Evolutionary conservation across 2,329 filamentous ascomycete genomes (phyloP).

Genomic region (Botrytis porri): DNA sequence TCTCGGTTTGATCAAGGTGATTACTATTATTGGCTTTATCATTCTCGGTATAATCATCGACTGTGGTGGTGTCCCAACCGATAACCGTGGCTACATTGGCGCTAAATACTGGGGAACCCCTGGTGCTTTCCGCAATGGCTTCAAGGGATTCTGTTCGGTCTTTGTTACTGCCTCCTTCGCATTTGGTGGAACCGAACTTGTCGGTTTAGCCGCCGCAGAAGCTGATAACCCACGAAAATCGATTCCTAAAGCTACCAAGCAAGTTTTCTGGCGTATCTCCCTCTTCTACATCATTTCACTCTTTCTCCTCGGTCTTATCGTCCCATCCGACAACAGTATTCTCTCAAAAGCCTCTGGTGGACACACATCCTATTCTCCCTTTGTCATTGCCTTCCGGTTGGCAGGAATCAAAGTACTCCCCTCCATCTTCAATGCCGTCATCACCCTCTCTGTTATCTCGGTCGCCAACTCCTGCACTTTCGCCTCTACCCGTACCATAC

Average conservation of each 20-base stretch:
- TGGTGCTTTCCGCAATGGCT: conserved; percentile 75
- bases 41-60: conserved; percentile 75
- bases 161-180: conserved; percentile 70
- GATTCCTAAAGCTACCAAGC: conserved; percentile 82
- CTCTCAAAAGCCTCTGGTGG: conserved; percentile 60
- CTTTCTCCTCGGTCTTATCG: conserved; percentile 76
- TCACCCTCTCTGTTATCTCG: conserved; percentile 83
- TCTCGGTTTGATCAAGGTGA: conserved; percentile 81
- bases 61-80: conserved; percentile 53
- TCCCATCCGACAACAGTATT: conserved; percentile 64
- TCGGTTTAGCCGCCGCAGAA: conserved; percentile 74
- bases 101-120: conserved; percentile 76
- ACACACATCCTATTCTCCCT: conserved; percentile 74
- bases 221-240: conserved; percentile 75
- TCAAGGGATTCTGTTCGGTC: conserved; percentile 67
- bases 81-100: conserved; percentile 60
- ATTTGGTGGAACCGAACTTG: conserved; percentile 71
- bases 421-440: conserved; percentile 90
- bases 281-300: conserved; percentile 83
- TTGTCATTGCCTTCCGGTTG: conserved; percentile 86
- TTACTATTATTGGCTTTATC: conserved; percentile 83
- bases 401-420: conserved; percentile 79
- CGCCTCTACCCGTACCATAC: conserved; percentile 84
- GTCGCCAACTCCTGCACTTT: conserved; percentile 93
- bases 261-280: conserved; percentile 92